A percentile compares a stretch with the other conserved stretches of the same genome.
phyloP scores from a whole-genome alignment of 345 rosid species.

The Pugionium dolabratum region DNA sequence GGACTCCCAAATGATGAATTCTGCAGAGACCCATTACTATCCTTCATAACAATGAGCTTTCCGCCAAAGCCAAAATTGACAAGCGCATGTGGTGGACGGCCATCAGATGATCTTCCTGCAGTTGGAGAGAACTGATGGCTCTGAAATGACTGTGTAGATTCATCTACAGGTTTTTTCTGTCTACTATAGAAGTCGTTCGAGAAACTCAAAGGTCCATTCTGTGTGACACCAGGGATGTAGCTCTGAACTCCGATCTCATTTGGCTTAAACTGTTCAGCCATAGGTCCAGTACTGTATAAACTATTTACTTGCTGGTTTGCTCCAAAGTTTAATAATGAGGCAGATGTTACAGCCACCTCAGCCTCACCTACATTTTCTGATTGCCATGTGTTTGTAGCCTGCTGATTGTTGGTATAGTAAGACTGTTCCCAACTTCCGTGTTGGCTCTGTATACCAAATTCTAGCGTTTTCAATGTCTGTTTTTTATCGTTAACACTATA shows the following conservation, averaged over 20 bases:
- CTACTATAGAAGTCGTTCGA: constrained; percentile 54
- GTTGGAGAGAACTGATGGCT: constrained; percentile 55
- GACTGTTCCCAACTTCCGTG: constrained; percentile 55
- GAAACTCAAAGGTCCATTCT: constrained; percentile 50
- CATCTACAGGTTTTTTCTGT: constrained; percentile 45
- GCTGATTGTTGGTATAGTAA: constrained; percentile 49
- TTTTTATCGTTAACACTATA: constrained; percentile 47
- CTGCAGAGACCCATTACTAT: constrained; percentile 44
- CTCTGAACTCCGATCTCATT: constrained; percentile 48
- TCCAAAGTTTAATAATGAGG: constrained; percentile 41
- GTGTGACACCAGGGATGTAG: constrained; percentile 48
- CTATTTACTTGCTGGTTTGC: constrained; percentile 53
- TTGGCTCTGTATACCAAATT: constrained; percentile 46
- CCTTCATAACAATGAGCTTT: constrained; percentile 80
- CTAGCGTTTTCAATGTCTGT: constrained; percentile 50
- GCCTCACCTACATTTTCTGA: constrained; percentile 45
- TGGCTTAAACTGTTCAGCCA: constrained; percentile 50
- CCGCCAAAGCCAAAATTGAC: constrained; percentile 97
- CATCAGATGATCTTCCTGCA: constrained; percentile 76
- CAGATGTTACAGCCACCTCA: constrained; percentile 30
- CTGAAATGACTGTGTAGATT: constrained; percentile 56
- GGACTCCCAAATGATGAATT: constrained; percentile 62
- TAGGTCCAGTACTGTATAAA: constrained; percentile 45
- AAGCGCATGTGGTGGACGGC: constrained; percentile 94
- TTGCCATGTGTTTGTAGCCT: constrained; percentile 50